Base-by-base conservation (phyloP, 352 stramenopile genomes). In the Bremia lactucae region DNA sequence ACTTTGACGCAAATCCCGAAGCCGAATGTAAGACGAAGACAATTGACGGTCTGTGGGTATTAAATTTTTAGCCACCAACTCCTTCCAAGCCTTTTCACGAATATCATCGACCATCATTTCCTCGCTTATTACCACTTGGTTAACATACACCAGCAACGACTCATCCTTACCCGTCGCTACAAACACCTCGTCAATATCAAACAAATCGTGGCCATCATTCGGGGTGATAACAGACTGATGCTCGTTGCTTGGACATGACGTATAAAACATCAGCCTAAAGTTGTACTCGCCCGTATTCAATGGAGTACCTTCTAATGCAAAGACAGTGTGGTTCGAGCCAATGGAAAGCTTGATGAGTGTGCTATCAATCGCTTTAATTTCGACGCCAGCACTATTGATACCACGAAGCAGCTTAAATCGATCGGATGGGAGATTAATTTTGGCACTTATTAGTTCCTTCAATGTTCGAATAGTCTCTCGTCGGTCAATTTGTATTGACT, bases 331-430 rank as follows among this genome's bases (percentile, higher is more conserved):
- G 33, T 83, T 83, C 22, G 76, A 67, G 5, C 68, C 60, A 11
- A 91, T 83, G 14, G 75, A 82, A 2, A 91, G 43, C 38, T 85
- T 87, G 15, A 68, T 81, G 2, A 91, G 51, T 15, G 75, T 83
- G 37, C 65, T 81, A 29, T 91, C 73, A 26, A 87, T 68, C 2
- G 66, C 65, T 56, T 91, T 91, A 40, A 91, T 84, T 49, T 91
- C 78, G 6, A 87, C 72, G 15, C 73, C 69, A 15, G 72, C 63
- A 22, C 62, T 72, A 28, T 82, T 73, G 20, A 72, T 75, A 1
- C 77, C 77, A 15, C 78, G 78, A n/a, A 85, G 49, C 16, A 91
- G 42, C 53, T 91, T 91, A 46, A 91, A 91, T 23, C 68, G 55
- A 22, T 79, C 62, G 1, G 60, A 46, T 0, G 62, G 42, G 18